These are phyloP conservation scores for Nemania diffusa DNA, from an alignment of 2,329 filamentous ascomycete species.

Conservation along the genomic window DNA sequence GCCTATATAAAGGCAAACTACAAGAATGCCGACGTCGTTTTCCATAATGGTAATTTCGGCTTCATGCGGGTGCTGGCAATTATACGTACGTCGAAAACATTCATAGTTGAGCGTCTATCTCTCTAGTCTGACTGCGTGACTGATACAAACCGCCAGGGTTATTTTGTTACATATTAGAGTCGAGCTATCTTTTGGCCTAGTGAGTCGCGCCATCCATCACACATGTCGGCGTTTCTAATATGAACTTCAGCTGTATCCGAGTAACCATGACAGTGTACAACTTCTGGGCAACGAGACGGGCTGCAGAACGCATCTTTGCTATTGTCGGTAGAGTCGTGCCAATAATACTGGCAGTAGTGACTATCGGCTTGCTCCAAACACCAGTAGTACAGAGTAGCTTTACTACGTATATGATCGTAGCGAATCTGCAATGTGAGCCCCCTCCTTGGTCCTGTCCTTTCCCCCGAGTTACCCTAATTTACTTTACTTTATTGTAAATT, in stretches of 20 bases:
- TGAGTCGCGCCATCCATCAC: slow-evolving; percentile 13
- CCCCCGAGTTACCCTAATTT: not conserved
- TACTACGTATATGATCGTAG: slow-evolving; percentile 39
- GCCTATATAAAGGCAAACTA: slow-evolving; percentile 42
- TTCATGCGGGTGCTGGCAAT: slow-evolving; percentile 40
- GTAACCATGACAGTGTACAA: slow-evolving; percentile 36
- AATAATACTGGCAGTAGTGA: slow-evolving; percentile 34
- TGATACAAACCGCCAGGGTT: slow-evolving; percentile 30
- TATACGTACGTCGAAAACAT: slow-evolving; percentile 35
- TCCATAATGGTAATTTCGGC: slow-evolving; percentile 44
- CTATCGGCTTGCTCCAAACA: slow-evolving; percentile 40
- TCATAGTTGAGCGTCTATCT: not conserved
- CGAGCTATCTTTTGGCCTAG: slow-evolving; percentile 36
- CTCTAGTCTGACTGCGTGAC: not conserved
- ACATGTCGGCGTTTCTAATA: slow-evolving; percentile 9
- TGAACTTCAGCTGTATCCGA: slow-evolving; percentile 31
- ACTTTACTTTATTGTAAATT: slow-evolving; percentile 7
- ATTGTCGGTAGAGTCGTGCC: slow-evolving; percentile 33
- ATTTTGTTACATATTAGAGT: slow-evolving; percentile 43
- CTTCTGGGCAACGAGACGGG: slow-evolving; percentile 28
- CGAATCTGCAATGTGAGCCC: slow-evolving; percentile 38
- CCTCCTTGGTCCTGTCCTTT: not conserved
- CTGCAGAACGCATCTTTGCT: slow-evolving; percentile 26
- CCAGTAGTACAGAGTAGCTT: slow-evolving; percentile 41
- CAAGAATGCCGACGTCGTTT: slow-evolving; percentile 42